Evolutionary conservation across 1,139 yeast species (phyloP), one percentile per base, ranked within the genome.

Genomic region (Zygosaccharomyces pseudobailii): DNA sequence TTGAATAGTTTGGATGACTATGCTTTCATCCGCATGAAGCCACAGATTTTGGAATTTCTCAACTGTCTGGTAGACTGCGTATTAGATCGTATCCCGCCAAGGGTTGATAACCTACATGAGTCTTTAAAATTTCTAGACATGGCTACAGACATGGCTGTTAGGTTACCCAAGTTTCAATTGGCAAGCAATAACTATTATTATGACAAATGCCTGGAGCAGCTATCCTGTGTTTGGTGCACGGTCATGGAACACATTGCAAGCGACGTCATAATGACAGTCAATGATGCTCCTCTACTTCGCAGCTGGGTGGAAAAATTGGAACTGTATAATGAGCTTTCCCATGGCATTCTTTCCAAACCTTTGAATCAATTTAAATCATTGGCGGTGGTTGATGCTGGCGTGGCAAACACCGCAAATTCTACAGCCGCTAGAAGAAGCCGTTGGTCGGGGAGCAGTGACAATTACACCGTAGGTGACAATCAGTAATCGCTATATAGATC

Each of bases 1-100:
- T 52, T 48, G 35, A 53, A 47, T 13, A 52, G 52, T 25, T 47
- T 62, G 39, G 71, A 69, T 55, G 97, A 90, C 65, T 92, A 92
- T 63, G 84, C 96, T n/a, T 92, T 84, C 67, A 73, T 87, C 49
- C 75, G 97, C 50, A 85, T 90, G 47, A 84, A 87, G 59, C 82
- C 88, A 1, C 69, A 73, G 48, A 75, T 89, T 50, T 78, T 81
- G 54, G 96, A 87, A 58, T 87, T 90, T 59, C 75, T 88, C 53
- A 76, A 79, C 57, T 83, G 94, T 40, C 70, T 90, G 46, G 80
- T 87, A 35, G 97, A 89, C 66, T 89, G 84, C 63, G 81, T 88
- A 5, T 72, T 86, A 53, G 82, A 79, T 59, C 86, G 84, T 61
- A 72, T 89, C 52, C 95, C 96, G 20, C 96, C 96, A 7, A 75